Evolutionary conservation across 768 basidiomycete genomes (phyloP), one percentile per base, ranked within the genome.

Genomic region (Russula sp.): DNA sequence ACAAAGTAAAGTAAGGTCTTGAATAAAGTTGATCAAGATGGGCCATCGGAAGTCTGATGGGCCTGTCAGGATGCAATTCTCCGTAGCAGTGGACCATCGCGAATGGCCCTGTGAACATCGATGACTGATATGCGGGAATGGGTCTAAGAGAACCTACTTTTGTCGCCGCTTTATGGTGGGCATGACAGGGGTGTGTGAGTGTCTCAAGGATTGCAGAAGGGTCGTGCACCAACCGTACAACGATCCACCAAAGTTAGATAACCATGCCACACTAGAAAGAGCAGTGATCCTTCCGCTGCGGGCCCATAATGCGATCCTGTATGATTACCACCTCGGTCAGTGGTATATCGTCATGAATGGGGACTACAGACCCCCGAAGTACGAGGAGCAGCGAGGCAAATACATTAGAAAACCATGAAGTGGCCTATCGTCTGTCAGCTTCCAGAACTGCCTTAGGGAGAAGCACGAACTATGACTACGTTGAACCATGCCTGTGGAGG

Each of bases 331-430:
- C 6, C 22, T 31, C 8, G 13, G 34, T 64, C n/a, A 49, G 14
- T 32, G 32, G 9, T 9, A n/a, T 20, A 44, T 48, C 34, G 39
- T 27, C 22, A 40, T 7, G 9, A 9, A 13, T 5, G 35, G 5
- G 4, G 7, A 13, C 34, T 18, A 57, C 61, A n/a, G 11, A 65
- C 64, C 61, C 61, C 3, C 64, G 64, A 37, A 65, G 64, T 34
- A 57, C 64, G 13, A 65, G 60, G 35, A 63, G 61, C 18, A 62
- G 44, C 11, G 64, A 65, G 6, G 64, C 49, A 49, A 63, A 31
- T 11, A 52, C 50, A 14, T 37, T 52, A 27, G 64, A 39, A 9
- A 56, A 52, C 61, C 61, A 63, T 6, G 64, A 63, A 4, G 45
- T 58, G 32, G 53, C 53, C 62, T 63, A 49, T n/a, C 35, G 31